Conservation (phyloP, 179 eudicot species). For the Actinidia arguta region DNA sequence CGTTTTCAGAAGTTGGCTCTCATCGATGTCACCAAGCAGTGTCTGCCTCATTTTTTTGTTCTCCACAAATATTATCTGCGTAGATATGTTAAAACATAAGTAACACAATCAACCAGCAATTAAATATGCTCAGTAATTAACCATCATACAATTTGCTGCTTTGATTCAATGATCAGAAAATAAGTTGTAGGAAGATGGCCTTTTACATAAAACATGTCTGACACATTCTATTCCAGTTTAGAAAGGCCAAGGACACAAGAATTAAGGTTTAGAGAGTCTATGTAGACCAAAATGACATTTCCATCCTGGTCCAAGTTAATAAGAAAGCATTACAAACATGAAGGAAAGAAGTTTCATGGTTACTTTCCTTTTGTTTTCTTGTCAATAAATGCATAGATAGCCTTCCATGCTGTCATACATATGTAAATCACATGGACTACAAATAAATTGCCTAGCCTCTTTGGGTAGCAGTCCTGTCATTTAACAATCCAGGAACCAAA, state of each 20-base stretch:
- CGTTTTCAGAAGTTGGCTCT: conserved; percentile 43
- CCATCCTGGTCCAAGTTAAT: not conserved
- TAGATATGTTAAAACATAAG: not conserved
- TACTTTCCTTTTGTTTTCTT: conserved; percentile 70
- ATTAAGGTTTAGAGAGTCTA: not conserved
- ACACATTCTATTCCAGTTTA: not conserved
- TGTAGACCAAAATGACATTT: not conserved
- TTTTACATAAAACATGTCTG: not conserved
- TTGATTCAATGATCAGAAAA: not conserved
- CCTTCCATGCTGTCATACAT: conserved; percentile 68
- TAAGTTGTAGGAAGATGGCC: not conserved
- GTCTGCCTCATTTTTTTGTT: conserved; percentile 32
- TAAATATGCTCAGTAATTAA: not conserved
- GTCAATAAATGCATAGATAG: conserved; percentile 67
- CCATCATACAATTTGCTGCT: not conserved
- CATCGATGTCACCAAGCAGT: conserved; percentile 51
- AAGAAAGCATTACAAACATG: conserved; percentile 29
- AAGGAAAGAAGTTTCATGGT: conserved; percentile 6
- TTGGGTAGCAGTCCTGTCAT: conserved; percentile 62
- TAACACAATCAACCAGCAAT: not conserved
- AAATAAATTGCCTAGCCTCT: conserved; percentile 59
- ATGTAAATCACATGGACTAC: conserved; percentile 57
- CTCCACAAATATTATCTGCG: conserved; percentile 53
- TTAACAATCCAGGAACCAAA: not conserved
- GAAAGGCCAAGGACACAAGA: not conserved